phyloP scores from a whole-genome alignment of 495 filamentous ascomycete species.

The Podospora appendiculata region DNA sequence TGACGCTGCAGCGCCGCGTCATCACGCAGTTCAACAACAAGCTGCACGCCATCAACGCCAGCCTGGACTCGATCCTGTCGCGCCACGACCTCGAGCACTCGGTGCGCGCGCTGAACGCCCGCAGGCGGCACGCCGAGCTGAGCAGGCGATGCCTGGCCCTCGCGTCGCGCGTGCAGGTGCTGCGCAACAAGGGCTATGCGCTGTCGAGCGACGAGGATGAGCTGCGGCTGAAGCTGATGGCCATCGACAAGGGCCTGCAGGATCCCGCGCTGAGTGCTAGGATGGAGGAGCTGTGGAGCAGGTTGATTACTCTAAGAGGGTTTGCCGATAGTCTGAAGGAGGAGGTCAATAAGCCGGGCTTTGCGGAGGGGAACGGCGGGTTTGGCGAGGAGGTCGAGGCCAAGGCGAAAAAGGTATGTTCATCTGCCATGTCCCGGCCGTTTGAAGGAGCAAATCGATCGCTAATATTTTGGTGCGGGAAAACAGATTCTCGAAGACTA shows the following conservation, averaged over 20 bases:
- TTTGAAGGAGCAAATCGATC: background rate
- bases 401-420: constrained; percentile 75
- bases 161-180: constrained; percentile 83
- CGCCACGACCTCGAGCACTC: constrained; percentile 76
- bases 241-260: constrained; percentile 65
- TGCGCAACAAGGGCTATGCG: constrained; percentile 87
- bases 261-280: constrained; percentile 80
- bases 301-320: constrained; percentile 78
- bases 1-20: constrained; percentile 66
- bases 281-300: constrained; percentile 93
- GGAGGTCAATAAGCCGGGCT: constrained; percentile 63
- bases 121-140: constrained; percentile 70
- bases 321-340: constrained; percentile 68
- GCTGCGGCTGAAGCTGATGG: constrained; percentile 72
- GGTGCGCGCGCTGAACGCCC: constrained; percentile 70
- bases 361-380: constrained; percentile 30
- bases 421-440: background rate
- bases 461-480: constrained; percentile 1
- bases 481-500: constrained; percentile 81
- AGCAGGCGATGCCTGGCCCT: constrained; percentile 75
- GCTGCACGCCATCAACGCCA: constrained; percentile 88
- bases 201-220: constrained; percentile 88
- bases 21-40: constrained; percentile 65
- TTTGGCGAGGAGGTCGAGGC: constrained; percentile 72
- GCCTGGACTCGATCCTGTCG: constrained; percentile 67